A percentile compares a stretch with the other conserved stretches of the same genome.
phyloP scores from a whole-genome alignment of 2,329 filamentous ascomycete genomes.

The Hansfordia pulvinata region DNA sequence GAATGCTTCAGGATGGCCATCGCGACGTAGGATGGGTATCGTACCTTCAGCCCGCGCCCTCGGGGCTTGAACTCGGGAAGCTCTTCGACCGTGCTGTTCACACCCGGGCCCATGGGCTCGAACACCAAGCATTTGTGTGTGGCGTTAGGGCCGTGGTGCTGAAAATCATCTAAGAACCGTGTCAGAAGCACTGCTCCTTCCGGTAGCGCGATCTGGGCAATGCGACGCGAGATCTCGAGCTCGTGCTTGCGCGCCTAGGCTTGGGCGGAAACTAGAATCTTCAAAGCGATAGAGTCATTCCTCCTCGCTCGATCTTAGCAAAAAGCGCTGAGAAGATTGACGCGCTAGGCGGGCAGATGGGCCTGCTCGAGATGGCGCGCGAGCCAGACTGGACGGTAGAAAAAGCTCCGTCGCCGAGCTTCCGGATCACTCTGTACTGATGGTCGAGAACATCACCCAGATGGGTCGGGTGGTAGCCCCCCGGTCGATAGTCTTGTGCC shows the following conservation, averaged over 20 bases:
- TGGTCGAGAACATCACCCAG: slow-evolving; percentile 20
- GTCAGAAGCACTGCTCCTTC: slow-evolving; percentile 15
- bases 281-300: slow-evolving; percentile 14
- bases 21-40: slow-evolving; percentile 24
- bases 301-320: no score
- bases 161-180: slow-evolving; percentile 21
- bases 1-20: slow-evolving; percentile 25
- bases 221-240: slow-evolving; percentile 8
- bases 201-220: slow-evolving; percentile 8
- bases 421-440: slow-evolving; percentile 14
- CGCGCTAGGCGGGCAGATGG: no score
- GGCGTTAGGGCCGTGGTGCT: slow-evolving; percentile 26
- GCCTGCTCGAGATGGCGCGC: no score
- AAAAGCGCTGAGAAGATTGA: no score
- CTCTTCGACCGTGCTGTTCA: slow-evolving; percentile 21
- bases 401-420: slow-evolving; percentile 15
- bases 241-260: slow-evolving; percentile 7
- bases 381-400: no score
- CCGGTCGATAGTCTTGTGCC: slow-evolving; percentile 18
- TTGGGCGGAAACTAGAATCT: slow-evolving; percentile 9
- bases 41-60: slow-evolving; percentile 12
- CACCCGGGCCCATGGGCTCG: slow-evolving; percentile 23
- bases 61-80: slow-evolving; percentile 17
- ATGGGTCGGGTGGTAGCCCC: slow-evolving; percentile 23
- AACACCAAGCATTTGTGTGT: slow-evolving; percentile 27